phyloP scores from a whole-genome alignment of 2,329 filamentous ascomycete species.

The Fusarium anthophilum region DNA sequence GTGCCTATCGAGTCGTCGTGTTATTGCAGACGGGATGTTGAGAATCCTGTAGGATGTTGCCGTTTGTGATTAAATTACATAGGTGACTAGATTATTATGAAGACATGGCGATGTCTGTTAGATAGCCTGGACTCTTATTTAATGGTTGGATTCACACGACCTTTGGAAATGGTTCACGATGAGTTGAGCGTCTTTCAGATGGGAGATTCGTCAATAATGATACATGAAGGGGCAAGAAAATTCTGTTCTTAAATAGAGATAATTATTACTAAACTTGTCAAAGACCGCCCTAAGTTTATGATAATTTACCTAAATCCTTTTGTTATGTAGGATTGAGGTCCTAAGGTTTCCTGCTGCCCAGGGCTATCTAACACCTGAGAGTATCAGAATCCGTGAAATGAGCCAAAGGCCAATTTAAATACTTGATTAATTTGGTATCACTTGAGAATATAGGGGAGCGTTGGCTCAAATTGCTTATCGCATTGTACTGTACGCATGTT shows the following conservation, averaged over 20 bases:
- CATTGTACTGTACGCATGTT: too few relatives aligned
- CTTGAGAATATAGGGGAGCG: accelerated
- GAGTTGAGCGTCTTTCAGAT: background rate
- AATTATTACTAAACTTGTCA: background rate
- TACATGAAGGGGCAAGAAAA: accelerated
- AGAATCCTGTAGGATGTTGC: constrained; percentile 11
- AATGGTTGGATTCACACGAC: background rate
- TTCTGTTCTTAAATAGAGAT: accelerated
- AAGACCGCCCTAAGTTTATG: background rate
- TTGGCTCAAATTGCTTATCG: background rate
- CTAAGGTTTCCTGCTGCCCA: background rate
- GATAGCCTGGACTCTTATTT: background rate
- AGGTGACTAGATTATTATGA: background rate
- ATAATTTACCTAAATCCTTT: background rate
- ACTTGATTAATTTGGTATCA: accelerated
- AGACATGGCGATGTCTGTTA: background rate
- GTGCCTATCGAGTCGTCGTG: constrained; percentile 57
- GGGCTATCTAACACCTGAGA: background rate
- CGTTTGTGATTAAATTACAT: background rate
- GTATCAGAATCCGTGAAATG: background rate
- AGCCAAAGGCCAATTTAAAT: background rate
- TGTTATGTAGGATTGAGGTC: background rate
- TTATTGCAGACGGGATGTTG: constrained; percentile 35
- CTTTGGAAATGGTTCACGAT: background rate
- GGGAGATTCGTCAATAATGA: accelerated